These are phyloP conservation scores for Jaenimonas drosophilae DNA, from an alignment of 208 protist species.

Conservation along the genomic window DNA sequence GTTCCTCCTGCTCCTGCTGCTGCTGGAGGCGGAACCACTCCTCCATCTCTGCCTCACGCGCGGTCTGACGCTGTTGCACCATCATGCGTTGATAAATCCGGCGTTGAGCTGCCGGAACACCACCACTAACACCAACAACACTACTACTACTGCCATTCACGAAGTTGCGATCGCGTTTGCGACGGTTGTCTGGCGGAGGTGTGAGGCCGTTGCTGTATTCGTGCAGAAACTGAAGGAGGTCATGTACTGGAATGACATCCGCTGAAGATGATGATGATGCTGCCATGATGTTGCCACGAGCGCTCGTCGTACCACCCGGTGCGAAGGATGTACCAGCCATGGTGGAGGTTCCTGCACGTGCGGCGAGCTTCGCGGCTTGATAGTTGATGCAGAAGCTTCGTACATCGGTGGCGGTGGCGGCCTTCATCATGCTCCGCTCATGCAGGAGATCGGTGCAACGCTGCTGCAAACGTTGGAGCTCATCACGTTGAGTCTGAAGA, in stretches of 20 bases:
- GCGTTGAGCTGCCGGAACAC: conserved; percentile 12
- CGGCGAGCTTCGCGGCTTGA: conserved; percentile 16
- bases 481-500: conserved; percentile 44
- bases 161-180: conserved; percentile 49
- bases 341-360: conserved; percentile 7
- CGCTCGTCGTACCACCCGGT: background rate
- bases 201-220: conserved; percentile 74
- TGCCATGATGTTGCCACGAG: background rate
- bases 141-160: background rate
- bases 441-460: conserved; percentile 56
- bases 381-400: conserved; percentile 59
- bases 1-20: conserved; percentile 1
- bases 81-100: conserved; percentile 59
- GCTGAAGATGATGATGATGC: too few species aligned
- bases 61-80: conserved; percentile 22
- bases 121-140: background rate
- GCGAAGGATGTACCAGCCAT: background rate
- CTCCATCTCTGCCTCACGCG: conserved; percentile 26
- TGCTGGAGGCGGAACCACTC: conserved; percentile 12
- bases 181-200: conserved; percentile 25
- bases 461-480: conserved; percentile 53
- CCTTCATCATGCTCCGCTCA: conserved; percentile 50
- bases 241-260: conserved; percentile 32
- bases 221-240: conserved; percentile 53
- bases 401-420: conserved; percentile 53